Evolutionary conservation across 768 basidiomycete species (phyloP).

Genomic region (Pleurotus salmoneostramineus): DNA sequence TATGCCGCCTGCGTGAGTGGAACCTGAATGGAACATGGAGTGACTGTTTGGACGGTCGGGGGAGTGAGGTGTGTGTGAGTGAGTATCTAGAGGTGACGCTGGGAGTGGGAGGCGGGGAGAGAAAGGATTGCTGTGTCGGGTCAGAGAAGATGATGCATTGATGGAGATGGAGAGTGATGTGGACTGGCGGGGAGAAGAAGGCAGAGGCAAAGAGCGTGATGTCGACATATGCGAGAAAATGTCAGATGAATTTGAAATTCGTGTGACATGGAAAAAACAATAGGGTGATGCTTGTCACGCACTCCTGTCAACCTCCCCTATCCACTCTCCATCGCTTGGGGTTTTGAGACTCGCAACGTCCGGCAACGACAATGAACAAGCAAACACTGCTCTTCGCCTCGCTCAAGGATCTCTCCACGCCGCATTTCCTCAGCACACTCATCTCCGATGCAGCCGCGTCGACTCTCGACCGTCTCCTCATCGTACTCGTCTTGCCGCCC

Average conservation of each 20-base stretch:
- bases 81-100: slow-evolving; percentile 14
- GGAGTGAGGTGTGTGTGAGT: slow-evolving; percentile 11
- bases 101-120: slow-evolving; percentile 12
- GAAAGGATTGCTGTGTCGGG: slow-evolving; percentile 12
- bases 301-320: neutral
- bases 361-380: slow-evolving; percentile 9
- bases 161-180: slow-evolving; percentile 20
- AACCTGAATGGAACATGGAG: slow-evolving; percentile 14
- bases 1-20: slow-evolving; percentile 71
- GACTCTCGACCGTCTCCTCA: slow-evolving; percentile 48
- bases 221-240: slow-evolving; percentile 2
- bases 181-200: slow-evolving; percentile 12
- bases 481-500: slow-evolving; percentile 61
- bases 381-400: slow-evolving; percentile 50
- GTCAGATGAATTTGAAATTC: too few species aligned
- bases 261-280: too few species aligned
- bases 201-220: slow-evolving; percentile 6
- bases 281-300: neutral
- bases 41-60: slow-evolving; percentile 21
- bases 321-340: too few species aligned
- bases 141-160: slow-evolving; percentile 11
- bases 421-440: slow-evolving; percentile 52
- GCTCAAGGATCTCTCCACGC: slow-evolving; percentile 43
- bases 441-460: slow-evolving; percentile 47
- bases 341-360: neutral